Conservation (phyloP, 2,329 filamentous ascomycete genomes). For the Colletotrichum tropicicola region DNA sequence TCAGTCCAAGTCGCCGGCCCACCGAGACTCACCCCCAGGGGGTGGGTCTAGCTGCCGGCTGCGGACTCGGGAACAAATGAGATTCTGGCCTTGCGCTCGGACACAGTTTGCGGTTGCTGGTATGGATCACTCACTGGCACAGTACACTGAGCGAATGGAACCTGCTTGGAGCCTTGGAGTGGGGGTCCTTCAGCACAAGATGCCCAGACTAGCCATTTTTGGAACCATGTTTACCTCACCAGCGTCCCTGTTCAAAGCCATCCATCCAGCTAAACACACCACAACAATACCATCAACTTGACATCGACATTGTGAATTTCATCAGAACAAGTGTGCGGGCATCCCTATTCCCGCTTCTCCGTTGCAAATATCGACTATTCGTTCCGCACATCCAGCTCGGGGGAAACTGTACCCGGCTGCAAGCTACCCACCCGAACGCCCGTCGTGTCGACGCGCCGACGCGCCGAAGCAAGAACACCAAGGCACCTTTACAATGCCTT, state of each 20-base stretch:
- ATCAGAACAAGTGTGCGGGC: constrained; percentile 6
- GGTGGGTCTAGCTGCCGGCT: too few relatives aligned
- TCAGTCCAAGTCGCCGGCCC: too few relatives aligned
- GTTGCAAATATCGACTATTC: neutral
- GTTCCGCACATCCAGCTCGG: too few relatives aligned
- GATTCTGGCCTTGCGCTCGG: too few relatives aligned
- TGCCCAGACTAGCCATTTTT: constrained; percentile 26
- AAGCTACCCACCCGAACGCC: too few relatives aligned
- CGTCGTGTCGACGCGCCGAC: constrained; percentile 8
- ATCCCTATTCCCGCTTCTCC: neutral
- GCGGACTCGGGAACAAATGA: too few relatives aligned
- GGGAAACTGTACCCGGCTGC: neutral
- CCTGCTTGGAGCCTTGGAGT: too few relatives aligned
- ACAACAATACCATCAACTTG: neutral
- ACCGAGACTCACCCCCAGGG: too few relatives aligned
- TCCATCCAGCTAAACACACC: constrained; percentile 14
- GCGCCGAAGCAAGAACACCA: constrained; percentile 18
- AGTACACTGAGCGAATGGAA: too few relatives aligned
- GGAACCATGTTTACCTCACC: constrained; percentile 42
- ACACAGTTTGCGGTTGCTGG: too few relatives aligned
- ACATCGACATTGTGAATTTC: neutral
- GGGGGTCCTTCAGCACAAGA: neutral
- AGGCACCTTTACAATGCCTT: constrained; percentile 19
- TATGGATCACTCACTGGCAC: too few relatives aligned
- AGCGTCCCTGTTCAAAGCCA: neutral